A percentile compares a stretch with the other conserved stretches of the same genome.
Conservation (phyloP, 257 asterid genomes). For the Solanum ahanhuiri region DNA sequence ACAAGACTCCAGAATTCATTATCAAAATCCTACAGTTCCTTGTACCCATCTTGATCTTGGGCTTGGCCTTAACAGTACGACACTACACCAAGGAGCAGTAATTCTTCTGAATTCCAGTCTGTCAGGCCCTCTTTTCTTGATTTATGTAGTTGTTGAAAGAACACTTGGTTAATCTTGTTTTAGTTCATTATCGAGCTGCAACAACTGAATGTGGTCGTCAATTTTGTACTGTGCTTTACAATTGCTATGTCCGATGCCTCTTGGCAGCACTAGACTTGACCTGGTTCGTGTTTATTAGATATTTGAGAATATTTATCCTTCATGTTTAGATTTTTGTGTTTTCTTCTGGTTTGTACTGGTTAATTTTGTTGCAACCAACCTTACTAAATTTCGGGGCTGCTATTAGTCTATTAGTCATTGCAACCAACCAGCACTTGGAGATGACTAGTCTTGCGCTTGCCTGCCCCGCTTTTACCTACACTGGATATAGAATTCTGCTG, state of each 20-base stretch:
- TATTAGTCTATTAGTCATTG: not conserved
- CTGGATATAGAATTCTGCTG: not conserved
- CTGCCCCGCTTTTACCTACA: not conserved
- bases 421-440: not conserved
- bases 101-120: not conserved
- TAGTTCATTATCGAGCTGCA: not conserved
- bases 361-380: not conserved
- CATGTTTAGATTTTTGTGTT: not conserved
- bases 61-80: constrained; percentile 63
- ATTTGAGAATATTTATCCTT: not conserved
- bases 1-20: constrained; percentile 48
- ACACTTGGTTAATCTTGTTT: not conserved
- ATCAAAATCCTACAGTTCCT: constrained; percentile 69
- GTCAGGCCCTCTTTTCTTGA: not conserved
- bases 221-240: not conserved
- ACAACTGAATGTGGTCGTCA: not conserved
- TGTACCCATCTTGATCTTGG: constrained; percentile 69
- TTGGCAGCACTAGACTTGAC: not conserved
- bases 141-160: constrained; percentile 15
- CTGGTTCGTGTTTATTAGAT: not conserved
- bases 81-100: constrained; percentile 70
- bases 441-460: not conserved
- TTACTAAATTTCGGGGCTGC: not conserved
- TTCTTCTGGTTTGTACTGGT: not conserved
- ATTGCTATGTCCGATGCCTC: not conserved